Percentiles rank a stretch among this genome's conserved stretches.
Evolutionary conservation across 441 rosid genomes (phyloP).

Genomic region (Metrosideros polymorpha): DNA sequence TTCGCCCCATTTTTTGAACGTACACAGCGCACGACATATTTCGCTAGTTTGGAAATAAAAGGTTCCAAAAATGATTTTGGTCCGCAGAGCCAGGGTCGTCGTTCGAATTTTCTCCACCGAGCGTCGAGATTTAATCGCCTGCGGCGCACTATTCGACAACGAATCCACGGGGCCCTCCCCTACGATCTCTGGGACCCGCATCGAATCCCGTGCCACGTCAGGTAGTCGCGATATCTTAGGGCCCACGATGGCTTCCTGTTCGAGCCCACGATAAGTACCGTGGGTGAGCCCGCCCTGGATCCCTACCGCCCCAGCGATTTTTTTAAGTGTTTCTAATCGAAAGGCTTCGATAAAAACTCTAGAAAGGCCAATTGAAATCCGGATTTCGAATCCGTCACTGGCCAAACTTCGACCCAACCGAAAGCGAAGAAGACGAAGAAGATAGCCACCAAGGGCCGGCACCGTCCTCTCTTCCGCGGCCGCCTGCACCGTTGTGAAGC

Average conservation of each 20-base stretch:
- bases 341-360: neutral
- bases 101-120: neutral
- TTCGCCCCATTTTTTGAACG: neutral
- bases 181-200: neutral
- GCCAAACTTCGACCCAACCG: neutral
- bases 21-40: neutral
- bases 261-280: neutral
- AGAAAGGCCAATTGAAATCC: neutral
- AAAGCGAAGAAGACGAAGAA: neutral
- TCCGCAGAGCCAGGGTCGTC: neutral
- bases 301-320: neutral
- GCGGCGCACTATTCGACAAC: neutral
- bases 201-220: neutral
- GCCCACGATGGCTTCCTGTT: neutral
- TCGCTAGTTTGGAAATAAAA: neutral
- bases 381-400: neutral
- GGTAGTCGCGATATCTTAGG: neutral
- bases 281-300: neutral
- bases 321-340: neutral
- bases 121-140: neutral
- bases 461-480: too few relatives aligned
- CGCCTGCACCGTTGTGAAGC: too few relatives aligned
- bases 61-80: neutral
- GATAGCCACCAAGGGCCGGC: too few relatives aligned
- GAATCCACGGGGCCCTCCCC: neutral